Evolutionary conservation across 1,284 basidiomycete species (phyloP), one percentile per base, ranked within the genome.

Genomic region (Sporisorium exsertum): DNA sequence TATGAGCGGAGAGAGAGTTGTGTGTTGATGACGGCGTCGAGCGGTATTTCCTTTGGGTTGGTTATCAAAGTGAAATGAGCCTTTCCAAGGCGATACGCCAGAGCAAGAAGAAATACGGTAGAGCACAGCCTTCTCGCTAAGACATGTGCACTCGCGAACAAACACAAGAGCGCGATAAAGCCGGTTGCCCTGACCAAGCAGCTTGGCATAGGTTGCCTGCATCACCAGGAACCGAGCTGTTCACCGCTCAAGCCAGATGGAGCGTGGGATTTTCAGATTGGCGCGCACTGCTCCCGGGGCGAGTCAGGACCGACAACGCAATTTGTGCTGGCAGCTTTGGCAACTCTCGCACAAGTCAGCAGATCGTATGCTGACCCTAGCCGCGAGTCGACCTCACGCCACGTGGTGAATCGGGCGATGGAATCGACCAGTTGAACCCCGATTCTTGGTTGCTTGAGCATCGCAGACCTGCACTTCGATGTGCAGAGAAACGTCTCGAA

Each of bases 401-500:
- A 43, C 29, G 49, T 50, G 49, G 27, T 50, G 18, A 2, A 50
- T 50, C 49, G 49, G 47, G 49, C 26, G 47, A 49, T n/a, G 47
- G 22, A 12, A 4, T 47, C 42, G 22, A 46, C 12, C 10, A 26
- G 22, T n/a, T n/a, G 3, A 18, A 1, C 1, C 22, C 43, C 47
- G 47, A 54, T 26, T 7, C 18, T 26, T 6, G 29, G 8, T 40
- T 8, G 37, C 4, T 40, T 15, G 12, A 40, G 37, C 18, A 3
- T 20, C 20, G 37, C 4, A 40, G n/a, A n/a, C n/a, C n/a, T n/a
- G n/a, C n/a, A n/a, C n/a, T 15, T 35, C 35, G 35, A 9, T 3
- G 35, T 5, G 45, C 55, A 57, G 43, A 15, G 55, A 46, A 57
- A 13, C 13, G 24, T 56, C 54, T 56, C 42, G 54, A 56, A 56